Conservation (phyloP, 2,329 filamentous ascomycete genomes). For the Ceratocystis huliohia region DNA sequence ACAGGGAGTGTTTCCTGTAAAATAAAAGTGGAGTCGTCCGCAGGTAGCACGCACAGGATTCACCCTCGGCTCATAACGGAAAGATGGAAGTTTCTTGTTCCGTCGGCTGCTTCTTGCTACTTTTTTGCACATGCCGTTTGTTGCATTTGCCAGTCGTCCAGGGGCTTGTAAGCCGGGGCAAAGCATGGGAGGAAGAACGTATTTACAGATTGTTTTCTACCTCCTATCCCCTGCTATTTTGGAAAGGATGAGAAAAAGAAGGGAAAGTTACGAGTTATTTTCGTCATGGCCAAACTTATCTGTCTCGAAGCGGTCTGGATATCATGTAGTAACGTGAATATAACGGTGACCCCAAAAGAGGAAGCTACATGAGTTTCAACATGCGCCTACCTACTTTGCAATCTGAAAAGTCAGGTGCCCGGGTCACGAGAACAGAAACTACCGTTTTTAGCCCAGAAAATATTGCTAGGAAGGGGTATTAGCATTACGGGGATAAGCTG, state of each 20-base stretch:
- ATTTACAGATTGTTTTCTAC: slow-evolving; percentile 1
- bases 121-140: neutral
- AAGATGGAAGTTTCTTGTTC: slow-evolving; percentile 12
- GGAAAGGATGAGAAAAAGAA: neutral
- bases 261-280: neutral
- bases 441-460: neutral
- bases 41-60: slow-evolving; percentile 3
- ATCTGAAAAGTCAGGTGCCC: slow-evolving; percentile 7
- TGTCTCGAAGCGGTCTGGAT: neutral
- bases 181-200: neutral
- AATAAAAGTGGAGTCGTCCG: neutral
- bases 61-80: slow-evolving; percentile 7
- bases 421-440: slow-evolving; percentile 5
- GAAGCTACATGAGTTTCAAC: neutral
- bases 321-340: neutral
- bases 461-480: neutral
- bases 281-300: neutral
- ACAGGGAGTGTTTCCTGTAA: neutral
- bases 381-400: neutral
- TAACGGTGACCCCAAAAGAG: neutral
- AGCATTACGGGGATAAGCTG: neutral
- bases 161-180: neutral
- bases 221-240: neutral
- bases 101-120: slow-evolving; percentile 1
- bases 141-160: neutral